These are phyloP conservation scores for Pichia manshurica DNA, from an alignment of 805 yeast species.

Conservation along the genomic window DNA sequence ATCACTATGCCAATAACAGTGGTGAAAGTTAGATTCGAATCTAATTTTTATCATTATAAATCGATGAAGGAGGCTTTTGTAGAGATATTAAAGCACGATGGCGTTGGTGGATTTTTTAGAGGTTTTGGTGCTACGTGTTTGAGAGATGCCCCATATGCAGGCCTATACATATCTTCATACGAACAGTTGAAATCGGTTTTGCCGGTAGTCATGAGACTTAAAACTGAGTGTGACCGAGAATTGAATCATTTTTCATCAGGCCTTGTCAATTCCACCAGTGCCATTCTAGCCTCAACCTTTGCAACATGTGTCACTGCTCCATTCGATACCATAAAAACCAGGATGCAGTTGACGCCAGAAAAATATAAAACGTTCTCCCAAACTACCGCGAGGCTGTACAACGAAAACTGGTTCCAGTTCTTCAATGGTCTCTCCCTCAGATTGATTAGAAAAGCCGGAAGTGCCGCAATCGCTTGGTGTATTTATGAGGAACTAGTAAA, in stretches of 20 bases:
- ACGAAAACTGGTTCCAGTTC: conserved; percentile 48
- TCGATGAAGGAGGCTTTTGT: conserved; percentile 56
- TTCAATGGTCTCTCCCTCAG: conserved; percentile 84
- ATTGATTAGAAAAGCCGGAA: conserved; percentile 75
- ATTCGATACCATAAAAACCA: conserved; percentile 87
- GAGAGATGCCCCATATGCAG: conserved; percentile 96
- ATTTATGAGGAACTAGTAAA: conserved; percentile 84
- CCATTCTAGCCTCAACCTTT: conserved; percentile 66
- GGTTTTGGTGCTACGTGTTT: conserved; percentile 85
- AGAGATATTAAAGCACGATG: conserved; percentile 48
- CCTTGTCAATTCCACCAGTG: conserved; percentile 66
- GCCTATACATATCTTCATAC: conserved; percentile 79
- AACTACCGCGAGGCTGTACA: conserved; percentile 36
- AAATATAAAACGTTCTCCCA: conserved; percentile 37
- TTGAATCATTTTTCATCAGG: conserved; percentile 33
- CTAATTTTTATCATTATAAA: conserved; percentile 64
- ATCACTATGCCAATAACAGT: conserved; percentile 93
- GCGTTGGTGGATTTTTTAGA: conserved; percentile 67
- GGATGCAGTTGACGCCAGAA: conserved; percentile 70
- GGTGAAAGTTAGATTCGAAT: conserved; percentile 83
- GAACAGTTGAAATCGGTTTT: conserved; percentile 61
- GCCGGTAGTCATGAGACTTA: conserved; percentile 36
- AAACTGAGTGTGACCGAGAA: conserved; percentile 3
- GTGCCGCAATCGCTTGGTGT: conserved; percentile 97
- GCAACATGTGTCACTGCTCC: conserved; percentile 91